These are phyloP conservation scores for Cryptomeria japonica DNA, from an alignment of 75 land plant genomes.

Conservation along the genomic window DNA sequence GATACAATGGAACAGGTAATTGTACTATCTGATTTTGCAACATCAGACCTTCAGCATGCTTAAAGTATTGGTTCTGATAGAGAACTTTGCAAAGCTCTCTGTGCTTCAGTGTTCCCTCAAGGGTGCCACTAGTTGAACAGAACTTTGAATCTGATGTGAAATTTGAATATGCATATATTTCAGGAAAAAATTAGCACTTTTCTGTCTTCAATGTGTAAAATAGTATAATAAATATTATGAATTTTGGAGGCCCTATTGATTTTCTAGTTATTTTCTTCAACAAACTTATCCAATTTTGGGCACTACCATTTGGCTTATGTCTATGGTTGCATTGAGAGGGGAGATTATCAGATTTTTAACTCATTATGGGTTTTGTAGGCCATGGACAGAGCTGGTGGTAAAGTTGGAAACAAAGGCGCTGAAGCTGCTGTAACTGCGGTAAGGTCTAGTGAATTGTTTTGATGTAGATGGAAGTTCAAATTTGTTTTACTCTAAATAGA, in stretches of 20 bases:
- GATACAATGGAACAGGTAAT: constrained; percentile 92
- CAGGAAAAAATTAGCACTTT: background rate
- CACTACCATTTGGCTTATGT: background rate
- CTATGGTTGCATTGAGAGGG: background rate
- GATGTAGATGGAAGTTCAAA: background rate
- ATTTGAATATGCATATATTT: background rate
- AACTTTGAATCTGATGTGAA: background rate
- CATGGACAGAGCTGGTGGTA: too few relatives aligned
- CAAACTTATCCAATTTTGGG: background rate
- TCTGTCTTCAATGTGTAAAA: background rate
- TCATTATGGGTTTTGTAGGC: constrained; percentile 17
- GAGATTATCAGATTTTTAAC: background rate
- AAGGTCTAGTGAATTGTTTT: constrained; percentile 28
- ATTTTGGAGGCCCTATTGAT: too few relatives aligned
- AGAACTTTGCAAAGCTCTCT: background rate
- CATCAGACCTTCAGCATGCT: background rate
- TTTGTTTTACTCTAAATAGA: background rate
- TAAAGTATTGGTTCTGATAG: background rate
- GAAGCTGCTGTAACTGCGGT: constrained; percentile 95
- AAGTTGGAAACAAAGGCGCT: constrained; percentile 87
- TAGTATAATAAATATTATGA: too few relatives aligned
- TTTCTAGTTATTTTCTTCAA: too few relatives aligned
- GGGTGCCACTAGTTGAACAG: constrained; percentile 34
- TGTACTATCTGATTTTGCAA: background rate
- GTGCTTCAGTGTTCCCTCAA: background rate